A percentile compares a stretch with the other conserved stretches of the same genome.
These are phyloP conservation scores for Globisporangium alternatum DNA, from an alignment of 352 stramenopile genomes.

Conservation along the genomic window DNA sequence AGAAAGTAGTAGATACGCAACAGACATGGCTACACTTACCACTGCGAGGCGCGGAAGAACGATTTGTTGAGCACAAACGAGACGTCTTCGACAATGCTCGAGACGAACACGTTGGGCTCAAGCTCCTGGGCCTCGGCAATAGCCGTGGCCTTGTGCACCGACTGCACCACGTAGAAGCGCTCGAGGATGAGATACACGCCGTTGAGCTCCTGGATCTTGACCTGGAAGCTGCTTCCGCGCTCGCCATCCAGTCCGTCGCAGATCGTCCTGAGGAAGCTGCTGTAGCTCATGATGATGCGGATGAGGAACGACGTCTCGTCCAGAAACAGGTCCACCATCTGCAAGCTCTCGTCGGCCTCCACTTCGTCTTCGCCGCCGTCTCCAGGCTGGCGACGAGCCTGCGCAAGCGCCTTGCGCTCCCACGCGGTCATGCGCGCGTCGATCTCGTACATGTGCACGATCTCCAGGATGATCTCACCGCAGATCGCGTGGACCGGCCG, in stretches of 20 bases:
- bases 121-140: slow-evolving; percentile 80
- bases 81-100: slow-evolving; percentile 79
- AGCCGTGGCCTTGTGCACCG: slow-evolving; percentile 76
- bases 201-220: slow-evolving; percentile 73
- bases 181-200: slow-evolving; percentile 81
- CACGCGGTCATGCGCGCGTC: slow-evolving; percentile 76
- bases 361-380: slow-evolving; percentile 25
- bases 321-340: slow-evolving; percentile 85
- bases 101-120: slow-evolving; percentile 63
- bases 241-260: slow-evolving; percentile 46
- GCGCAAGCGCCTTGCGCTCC: slow-evolving; percentile 64
- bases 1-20: background rate
- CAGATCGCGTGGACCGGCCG: slow-evolving; percentile 58
- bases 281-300: slow-evolving; percentile 69
- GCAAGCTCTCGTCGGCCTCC: slow-evolving; percentile 80
- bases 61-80: slow-evolving; percentile 86
- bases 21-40: slow-evolving; percentile 25
- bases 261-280: slow-evolving; percentile 46
- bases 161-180: slow-evolving; percentile 86
- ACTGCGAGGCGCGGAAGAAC: slow-evolving; percentile 73
- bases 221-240: slow-evolving; percentile 33
- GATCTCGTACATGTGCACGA: slow-evolving; percentile 68
- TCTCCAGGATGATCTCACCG: slow-evolving; percentile 49
- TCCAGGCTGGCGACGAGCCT: slow-evolving; percentile 40
- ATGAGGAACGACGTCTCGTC: slow-evolving; percentile 81